A percentile compares a stretch with the other conserved stretches of the same genome.
These are phyloP conservation scores for Blastobotrys indianensis DNA, from an alignment of 1,139 yeast species.

Conservation along the genomic window DNA sequence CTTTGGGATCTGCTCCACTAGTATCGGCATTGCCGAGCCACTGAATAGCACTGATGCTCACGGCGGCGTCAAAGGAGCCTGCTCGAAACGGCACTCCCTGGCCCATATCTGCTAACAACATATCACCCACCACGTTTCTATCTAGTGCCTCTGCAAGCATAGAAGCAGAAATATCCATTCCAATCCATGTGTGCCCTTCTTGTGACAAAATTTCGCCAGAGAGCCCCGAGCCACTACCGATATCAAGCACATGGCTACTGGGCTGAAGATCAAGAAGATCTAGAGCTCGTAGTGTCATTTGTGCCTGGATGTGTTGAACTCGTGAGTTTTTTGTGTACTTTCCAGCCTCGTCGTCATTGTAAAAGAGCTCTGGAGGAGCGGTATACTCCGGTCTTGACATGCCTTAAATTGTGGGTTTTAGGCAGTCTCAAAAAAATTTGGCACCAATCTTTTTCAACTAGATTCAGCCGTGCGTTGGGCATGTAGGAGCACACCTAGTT, in stretches of 20 bases:
- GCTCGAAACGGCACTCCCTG: conserved; percentile 92
- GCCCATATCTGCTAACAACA: conserved; percentile 89
- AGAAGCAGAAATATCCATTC: conserved; percentile 93
- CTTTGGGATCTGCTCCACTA: conserved; percentile 76
- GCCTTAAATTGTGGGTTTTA: conserved; percentile 2
- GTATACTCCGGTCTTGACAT: conserved; percentile 98
- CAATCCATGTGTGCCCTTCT: conserved; percentile 93
- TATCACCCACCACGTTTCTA: conserved; percentile 88
- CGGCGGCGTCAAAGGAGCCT: conserved; percentile 96
- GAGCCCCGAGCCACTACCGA: conserved; percentile 97
- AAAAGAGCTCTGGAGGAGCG: conserved; percentile 96
- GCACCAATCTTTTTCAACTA: background rate
- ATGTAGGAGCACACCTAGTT: no score
- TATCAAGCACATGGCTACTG: conserved; percentile 69
- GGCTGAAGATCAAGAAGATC: conserved; percentile 73
- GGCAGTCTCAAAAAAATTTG: background rate
- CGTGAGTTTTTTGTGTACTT: conserved; percentile 91
- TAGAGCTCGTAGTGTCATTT: conserved; percentile 90
- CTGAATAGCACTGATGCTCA: conserved; percentile 90
- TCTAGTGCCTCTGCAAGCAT: conserved; percentile 95
- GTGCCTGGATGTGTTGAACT: conserved; percentile 96
- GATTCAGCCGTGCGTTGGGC: background rate
- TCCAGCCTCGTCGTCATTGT: conserved; percentile 80
- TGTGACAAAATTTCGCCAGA: conserved; percentile 91
- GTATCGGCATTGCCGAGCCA: conserved; percentile 98